phyloP scores from a whole-genome alignment of 1,284 basidiomycete species.

The Taiwanofungus camphoratus region DNA sequence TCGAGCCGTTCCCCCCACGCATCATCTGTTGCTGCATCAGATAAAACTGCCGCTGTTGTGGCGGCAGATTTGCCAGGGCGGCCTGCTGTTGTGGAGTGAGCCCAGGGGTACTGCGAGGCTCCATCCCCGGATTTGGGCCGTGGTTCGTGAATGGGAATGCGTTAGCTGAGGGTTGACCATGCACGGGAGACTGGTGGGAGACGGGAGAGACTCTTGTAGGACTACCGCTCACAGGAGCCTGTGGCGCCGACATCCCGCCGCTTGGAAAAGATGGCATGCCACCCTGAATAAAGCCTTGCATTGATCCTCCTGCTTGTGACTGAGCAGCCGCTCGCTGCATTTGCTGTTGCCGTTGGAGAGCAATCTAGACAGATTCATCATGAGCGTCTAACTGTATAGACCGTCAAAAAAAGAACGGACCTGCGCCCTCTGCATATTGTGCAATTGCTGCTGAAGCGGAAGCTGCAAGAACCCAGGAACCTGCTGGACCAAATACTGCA shows the following conservation, averaged over 20 bases:
- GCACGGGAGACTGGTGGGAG: conserved; percentile 23
- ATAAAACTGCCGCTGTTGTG: conserved; percentile 31
- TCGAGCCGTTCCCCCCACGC: conserved; percentile 20
- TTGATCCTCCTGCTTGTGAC: conserved; percentile 13
- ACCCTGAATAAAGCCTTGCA: conserved; percentile 11
- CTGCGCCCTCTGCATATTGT: conserved; percentile 48
- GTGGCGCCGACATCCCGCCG: conserved; percentile 7
- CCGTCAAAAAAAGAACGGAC: conserved; percentile 29
- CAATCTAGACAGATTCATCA: background rate
- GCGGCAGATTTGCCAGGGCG: conserved; percentile 21
- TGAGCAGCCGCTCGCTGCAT: conserved; percentile 17
- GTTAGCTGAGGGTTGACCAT: conserved; percentile 7
- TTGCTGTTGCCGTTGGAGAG: conserved; percentile 19
- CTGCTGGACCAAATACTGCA: conserved; percentile 45
- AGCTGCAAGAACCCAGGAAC: conserved; percentile 50
- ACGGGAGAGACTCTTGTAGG: conserved; percentile 24
- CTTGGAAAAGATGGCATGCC: conserved; percentile 5
- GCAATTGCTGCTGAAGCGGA: conserved; percentile 49
- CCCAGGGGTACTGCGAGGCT: conserved; percentile 19
- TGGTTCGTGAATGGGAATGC: conserved; percentile 17
- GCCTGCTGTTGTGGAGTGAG: conserved; percentile 26
- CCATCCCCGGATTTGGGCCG: conserved; percentile 12
- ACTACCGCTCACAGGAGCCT: conserved; percentile 18
- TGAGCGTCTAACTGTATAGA: conserved; percentile 1
- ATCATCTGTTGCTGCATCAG: conserved; percentile 31